These are phyloP conservation scores for Cudoniella acicularis DNA, from an alignment of 495 filamentous ascomycete species.

Conservation along the genomic window DNA sequence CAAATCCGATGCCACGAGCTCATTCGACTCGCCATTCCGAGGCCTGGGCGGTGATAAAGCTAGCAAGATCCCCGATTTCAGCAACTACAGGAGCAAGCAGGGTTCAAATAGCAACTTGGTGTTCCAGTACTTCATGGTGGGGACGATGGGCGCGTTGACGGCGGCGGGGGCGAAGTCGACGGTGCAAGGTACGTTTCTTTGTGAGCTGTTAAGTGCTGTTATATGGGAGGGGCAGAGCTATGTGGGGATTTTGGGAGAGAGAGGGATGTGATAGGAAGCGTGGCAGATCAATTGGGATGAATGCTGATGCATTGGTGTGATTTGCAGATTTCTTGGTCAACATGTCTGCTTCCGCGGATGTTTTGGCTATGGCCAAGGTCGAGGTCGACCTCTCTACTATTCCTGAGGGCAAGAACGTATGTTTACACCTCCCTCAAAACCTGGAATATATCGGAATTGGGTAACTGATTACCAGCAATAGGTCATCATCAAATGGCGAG, in stretches of 20 bases:
- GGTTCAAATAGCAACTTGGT: conserved; percentile 68
- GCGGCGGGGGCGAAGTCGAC: conserved; percentile 95
- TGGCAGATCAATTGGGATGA: conserved; percentile 12
- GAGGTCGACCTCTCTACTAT: conserved; percentile 90
- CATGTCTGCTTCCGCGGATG: conserved; percentile 99
- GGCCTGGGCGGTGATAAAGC: conserved; percentile 38
- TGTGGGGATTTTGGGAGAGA: conserved; percentile 4
- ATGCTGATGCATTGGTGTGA: conserved; percentile 12
- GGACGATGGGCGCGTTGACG: conserved; percentile 83
- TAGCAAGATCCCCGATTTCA: conserved; percentile 82
- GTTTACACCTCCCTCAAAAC: conserved; percentile 25
- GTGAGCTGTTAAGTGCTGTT: not conserved
- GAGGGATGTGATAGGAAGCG: conserved; percentile 5
- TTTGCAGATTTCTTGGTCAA: conserved; percentile 87
- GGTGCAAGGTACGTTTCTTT: conserved; percentile 77
- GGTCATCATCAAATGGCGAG: conserved; percentile 99
- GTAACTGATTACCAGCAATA: conserved; percentile 37
- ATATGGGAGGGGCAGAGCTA: not conserved
- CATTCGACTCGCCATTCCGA: conserved; percentile 60
- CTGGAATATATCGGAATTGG: not conserved
- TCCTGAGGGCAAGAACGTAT: conserved; percentile 98
- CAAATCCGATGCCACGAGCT: conserved; percentile 40
- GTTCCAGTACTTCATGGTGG: conserved; percentile 98
- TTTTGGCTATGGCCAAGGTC: conserved; percentile 98
- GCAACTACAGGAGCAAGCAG: conserved; percentile 73